Percentiles rank a stretch among this genome's conserved stretches.
Conservation (phyloP, 2,329 filamentous ascomycete species). For the Fusarium anguioides region DNA sequence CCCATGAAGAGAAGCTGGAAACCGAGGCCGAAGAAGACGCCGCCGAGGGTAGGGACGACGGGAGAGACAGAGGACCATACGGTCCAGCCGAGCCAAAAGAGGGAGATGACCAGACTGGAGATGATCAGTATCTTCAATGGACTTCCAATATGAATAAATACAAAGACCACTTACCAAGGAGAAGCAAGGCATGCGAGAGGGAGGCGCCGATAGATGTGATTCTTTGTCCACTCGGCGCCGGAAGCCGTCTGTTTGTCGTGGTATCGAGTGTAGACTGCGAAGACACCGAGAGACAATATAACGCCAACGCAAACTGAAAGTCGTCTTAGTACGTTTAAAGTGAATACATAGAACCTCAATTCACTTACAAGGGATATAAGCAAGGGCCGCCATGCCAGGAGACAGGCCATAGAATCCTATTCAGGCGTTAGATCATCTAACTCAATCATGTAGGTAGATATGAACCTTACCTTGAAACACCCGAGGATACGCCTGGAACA, state of each 20-base stretch:
- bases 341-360: not conserved
- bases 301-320: conserved; percentile 43
- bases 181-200: conserved; percentile 66
- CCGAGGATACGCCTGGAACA: conserved; percentile 64
- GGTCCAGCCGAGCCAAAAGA: conserved; percentile 72
- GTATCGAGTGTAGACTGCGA: conserved; percentile 45
- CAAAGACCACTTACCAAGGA: conserved; percentile 63
- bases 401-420: conserved; percentile 56
- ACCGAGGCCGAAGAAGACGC: conserved; percentile 57
- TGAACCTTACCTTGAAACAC: conserved; percentile 53
- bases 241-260: conserved; percentile 42
- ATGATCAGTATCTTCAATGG: conserved; percentile 9
- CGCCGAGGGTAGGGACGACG: conserved; percentile 53
- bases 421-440: not conserved
- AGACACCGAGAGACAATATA: conserved; percentile 38
- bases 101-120: conserved; percentile 62
- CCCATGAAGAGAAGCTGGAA: conserved; percentile 51
- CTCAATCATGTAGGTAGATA: not conserved
- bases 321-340: not conserved
- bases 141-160: too few species aligned
- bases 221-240: conserved; percentile 48
- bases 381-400: conserved; percentile 58
- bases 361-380: conserved; percentile 60
- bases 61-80: conserved; percentile 52
- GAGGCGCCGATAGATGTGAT: conserved; percentile 50